A percentile compares a stretch with the other conserved stretches of the same genome.
Evolutionary conservation across 2,329 filamentous ascomycete genomes (phyloP).

Genomic region (Ophiocordyceps sinensis): DNA sequence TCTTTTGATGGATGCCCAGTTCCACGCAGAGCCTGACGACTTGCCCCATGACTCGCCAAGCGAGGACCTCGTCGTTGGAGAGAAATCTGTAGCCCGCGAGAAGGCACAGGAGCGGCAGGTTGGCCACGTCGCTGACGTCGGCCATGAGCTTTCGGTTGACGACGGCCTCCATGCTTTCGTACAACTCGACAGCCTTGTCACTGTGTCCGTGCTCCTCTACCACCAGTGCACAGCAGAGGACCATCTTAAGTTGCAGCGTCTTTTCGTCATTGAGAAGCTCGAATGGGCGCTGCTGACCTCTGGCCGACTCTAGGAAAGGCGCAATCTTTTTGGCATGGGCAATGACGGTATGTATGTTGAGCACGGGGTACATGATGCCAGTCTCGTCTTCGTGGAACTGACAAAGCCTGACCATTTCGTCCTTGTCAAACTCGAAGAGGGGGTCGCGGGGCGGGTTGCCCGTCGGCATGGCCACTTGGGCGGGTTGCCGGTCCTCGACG

Average conservation of each 20-base stretch:
- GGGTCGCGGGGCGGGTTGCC: constrained; percentile 46
- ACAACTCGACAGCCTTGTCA: constrained; percentile 57
- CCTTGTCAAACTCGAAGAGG: constrained; percentile 61
- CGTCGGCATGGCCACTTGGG: constrained; percentile 7
- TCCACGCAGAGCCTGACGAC: constrained; percentile 67
- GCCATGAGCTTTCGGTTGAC: constrained; percentile 52
- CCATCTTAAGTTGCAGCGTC: constrained; percentile 64
- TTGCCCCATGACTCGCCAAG: constrained; percentile 77
- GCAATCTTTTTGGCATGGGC: constrained; percentile 56
- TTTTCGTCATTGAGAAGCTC: constrained; percentile 32
- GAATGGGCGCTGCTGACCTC: constrained; percentile 17
- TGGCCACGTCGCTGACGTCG: constrained; percentile 31
- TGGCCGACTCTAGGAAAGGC: constrained; percentile 50
- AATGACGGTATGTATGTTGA: constrained; percentile 59
- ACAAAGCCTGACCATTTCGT: constrained; percentile 69
- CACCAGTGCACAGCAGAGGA: constrained; percentile 64
- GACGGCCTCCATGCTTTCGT: constrained; percentile 58
- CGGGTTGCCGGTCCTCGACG: constrained; percentile 34
- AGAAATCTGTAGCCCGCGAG: constrained; percentile 63
- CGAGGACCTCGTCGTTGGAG: constrained; percentile 69
- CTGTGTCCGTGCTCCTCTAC: constrained; percentile 71
- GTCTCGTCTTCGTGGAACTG: constrained; percentile 79
- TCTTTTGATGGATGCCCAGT: constrained; percentile 67
- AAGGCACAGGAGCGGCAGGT: constrained; percentile 36
- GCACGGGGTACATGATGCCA: constrained; percentile 80